Percentiles rank a stretch among this genome's conserved stretches.
Conservation (phyloP, 345 rosid species). For the Linum tenue region DNA sequence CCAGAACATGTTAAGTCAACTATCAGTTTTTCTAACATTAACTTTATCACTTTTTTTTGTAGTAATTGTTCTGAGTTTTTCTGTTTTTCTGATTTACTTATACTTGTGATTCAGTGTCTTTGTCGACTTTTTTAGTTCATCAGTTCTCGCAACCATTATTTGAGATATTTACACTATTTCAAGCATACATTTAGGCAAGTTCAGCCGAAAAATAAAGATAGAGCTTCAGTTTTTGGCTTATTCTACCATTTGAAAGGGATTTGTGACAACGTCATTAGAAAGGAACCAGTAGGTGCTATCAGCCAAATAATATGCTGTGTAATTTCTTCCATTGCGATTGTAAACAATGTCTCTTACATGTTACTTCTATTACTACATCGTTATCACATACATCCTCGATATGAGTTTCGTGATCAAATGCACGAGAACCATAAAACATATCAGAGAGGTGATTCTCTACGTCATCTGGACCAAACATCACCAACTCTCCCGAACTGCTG, state of each 20-base stretch:
- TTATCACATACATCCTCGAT: background rate
- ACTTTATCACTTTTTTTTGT: no score
- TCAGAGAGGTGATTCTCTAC: constrained; percentile 57
- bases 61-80: no score
- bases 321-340: background rate
- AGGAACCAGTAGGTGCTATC: background rate
- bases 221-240: background rate
- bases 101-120: no score
- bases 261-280: background rate
- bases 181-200: background rate
- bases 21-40: no score
- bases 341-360: background rate
- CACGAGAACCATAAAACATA: constrained; percentile 45
- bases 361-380: background rate
- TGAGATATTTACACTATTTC: no score
- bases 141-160: no score
- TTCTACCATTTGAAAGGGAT: background rate
- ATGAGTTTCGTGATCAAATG: constrained; percentile 9
- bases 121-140: no score
- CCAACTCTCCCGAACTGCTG: constrained; percentile 26
- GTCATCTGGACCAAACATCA: constrained; percentile 50
- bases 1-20: no score
- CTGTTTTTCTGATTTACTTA: no score
- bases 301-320: background rate
- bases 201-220: background rate